Percentiles rank a stretch among this genome's conserved stretches.
Evolutionary conservation across 306 rosid species (phyloP).

Genomic region (Fragaria iinumae): DNA sequence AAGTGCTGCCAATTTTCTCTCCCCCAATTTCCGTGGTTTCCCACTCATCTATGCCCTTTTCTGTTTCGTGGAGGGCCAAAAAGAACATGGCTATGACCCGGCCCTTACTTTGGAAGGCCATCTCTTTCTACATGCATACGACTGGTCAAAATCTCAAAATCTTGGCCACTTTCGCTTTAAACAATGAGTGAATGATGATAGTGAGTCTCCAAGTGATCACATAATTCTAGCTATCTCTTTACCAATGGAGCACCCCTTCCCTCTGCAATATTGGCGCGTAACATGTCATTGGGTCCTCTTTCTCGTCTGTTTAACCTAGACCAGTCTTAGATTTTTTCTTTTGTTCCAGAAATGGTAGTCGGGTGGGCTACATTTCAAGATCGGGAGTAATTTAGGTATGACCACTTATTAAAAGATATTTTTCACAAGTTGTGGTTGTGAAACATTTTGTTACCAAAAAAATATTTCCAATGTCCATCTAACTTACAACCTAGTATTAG

Average conservation of each 20-base stretch:
- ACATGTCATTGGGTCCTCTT: background rate
- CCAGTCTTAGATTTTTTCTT: background rate
- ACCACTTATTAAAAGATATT: no score
- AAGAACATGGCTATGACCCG: background rate
- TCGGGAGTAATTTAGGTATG: no score
- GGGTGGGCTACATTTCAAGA: no score
- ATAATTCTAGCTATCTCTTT: background rate
- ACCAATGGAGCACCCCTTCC: background rate
- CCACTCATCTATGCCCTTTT: background rate
- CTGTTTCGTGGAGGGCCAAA: background rate
- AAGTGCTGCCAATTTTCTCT: background rate
- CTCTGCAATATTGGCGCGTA: constrained; percentile 4
- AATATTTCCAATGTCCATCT: no score
- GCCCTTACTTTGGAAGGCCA: background rate
- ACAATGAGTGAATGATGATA: background rate
- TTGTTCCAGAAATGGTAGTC: no score
- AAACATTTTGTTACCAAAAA: no score
- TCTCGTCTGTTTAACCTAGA: background rate
- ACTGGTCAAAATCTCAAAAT: constrained; percentile 10
- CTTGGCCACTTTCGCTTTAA: constrained; percentile 14
- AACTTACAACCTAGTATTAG: no score
- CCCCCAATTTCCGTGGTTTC: constrained; percentile 19
- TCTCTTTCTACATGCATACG: background rate
- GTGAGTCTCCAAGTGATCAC: background rate
- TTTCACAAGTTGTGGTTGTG: no score